Evolutionary conservation across 176 grass and related monocot species (phyloP).

Genomic region (Phyllostachys edulis): DNA sequence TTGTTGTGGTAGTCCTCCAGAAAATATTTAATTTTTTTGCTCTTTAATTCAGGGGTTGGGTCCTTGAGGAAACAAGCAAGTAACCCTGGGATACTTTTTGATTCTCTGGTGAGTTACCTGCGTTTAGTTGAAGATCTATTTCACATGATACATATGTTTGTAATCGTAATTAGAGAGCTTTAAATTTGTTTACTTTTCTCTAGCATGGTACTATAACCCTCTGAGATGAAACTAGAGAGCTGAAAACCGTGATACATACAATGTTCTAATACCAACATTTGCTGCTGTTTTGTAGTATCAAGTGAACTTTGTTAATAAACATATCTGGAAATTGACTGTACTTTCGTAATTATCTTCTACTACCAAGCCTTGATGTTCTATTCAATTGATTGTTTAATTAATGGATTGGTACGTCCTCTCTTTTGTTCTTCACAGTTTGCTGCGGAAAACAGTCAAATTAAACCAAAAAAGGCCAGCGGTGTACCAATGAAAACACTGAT

Average conservation of each 20-base stretch:
- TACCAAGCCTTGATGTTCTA: not conserved
- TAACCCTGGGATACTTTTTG: conserved; percentile 32
- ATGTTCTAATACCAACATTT: conserved; percentile 19
- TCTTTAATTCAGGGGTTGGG: conserved; percentile 48
- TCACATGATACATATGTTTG: conserved; percentile 6
- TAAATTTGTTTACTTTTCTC: not conserved
- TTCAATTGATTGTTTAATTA: conserved; percentile 25
- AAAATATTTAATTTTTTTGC: conserved; percentile 25
- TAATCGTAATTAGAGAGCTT: not conserved
- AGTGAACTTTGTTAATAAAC: not conserved
- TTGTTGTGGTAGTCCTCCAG: not conserved
- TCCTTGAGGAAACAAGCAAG: conserved; percentile 40
- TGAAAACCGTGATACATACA: conserved; percentile 7
- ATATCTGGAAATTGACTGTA: conserved; percentile 11
- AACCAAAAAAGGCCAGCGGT: conserved; percentile 44
- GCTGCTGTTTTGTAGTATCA: conserved; percentile 7
- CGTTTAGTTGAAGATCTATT: conserved; percentile 22
- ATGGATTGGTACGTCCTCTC: conserved; percentile 12
- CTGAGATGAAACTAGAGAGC: not conserved
- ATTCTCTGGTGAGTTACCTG: conserved; percentile 44
- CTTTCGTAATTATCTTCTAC: not conserved
- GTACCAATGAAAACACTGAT: conserved; percentile 80
- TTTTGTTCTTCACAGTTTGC: conserved; percentile 45
- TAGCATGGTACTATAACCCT: not conserved
- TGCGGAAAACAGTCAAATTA: conserved; percentile 42